These are phyloP conservation scores for Boletus sensibilis DNA, from an alignment of 768 basidiomycete species.

Conservation along the genomic window DNA sequence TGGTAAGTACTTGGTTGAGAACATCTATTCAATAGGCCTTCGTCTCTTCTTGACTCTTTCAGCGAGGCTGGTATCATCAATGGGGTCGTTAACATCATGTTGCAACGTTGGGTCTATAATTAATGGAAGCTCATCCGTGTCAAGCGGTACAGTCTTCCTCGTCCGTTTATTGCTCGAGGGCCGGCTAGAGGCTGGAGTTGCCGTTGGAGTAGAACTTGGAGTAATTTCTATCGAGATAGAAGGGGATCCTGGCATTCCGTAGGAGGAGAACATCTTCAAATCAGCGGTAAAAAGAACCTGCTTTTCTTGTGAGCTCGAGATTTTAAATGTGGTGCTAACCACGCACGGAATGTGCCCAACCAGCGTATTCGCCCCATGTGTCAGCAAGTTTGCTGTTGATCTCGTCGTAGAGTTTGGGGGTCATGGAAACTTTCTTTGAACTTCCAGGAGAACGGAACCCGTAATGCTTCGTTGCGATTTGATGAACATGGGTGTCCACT, in stretches of 20 bases:
- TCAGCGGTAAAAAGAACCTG: slow-evolving; percentile 78
- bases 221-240: slow-evolving; percentile 9
- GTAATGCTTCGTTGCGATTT: slow-evolving; percentile 82
- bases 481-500: slow-evolving; percentile 93
- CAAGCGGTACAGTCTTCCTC: slow-evolving; percentile 10
- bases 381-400: slow-evolving; percentile 57
- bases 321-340: neutral
- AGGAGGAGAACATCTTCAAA: slow-evolving; percentile 61
- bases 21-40: slow-evolving; percentile 4
- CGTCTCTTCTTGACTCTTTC: slow-evolving; percentile 47
- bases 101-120: neutral
- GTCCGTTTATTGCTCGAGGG: slow-evolving; percentile 37
- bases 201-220: slow-evolving; percentile 24
- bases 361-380: slow-evolving; percentile 83
- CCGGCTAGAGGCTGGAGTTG: slow-evolving; percentile 33
- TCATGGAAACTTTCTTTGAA: slow-evolving; percentile 58
- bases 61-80: slow-evolving; percentile 28
- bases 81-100: neutral
- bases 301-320: neutral
- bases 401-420: slow-evolving; percentile 72
- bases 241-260: slow-evolving; percentile 43
- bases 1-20: neutral
- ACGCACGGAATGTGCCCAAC: slow-evolving; percentile 86
- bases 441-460: slow-evolving; percentile 49
- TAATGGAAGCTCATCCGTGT: slow-evolving; percentile 12